phyloP scores from a whole-genome alignment of 2,329 filamentous ascomycete genomes.

The Phoma sp. region DNA sequence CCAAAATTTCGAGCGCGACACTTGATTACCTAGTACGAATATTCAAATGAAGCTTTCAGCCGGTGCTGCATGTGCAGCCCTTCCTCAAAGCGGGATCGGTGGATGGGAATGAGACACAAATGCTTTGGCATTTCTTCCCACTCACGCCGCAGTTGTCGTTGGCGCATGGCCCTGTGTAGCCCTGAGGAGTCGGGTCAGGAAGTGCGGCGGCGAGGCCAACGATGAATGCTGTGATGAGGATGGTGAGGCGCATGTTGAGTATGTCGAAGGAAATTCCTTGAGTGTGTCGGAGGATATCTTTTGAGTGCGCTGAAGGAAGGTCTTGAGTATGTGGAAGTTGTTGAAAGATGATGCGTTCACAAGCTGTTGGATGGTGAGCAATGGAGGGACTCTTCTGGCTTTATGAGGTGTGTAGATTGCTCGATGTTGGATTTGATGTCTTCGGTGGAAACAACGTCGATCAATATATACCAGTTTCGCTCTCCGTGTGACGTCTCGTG shows the following conservation, averaged over 20 bases:
- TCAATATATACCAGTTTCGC: constrained; percentile 9
- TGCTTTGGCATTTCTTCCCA: not conserved
- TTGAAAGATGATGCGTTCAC: not conserved
- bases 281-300: too few relatives aligned
- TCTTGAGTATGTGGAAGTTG: too few relatives aligned
- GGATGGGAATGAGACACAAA: constrained; percentile 13
- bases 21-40: too few relatives aligned
- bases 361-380: too few relatives aligned
- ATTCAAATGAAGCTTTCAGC: not conserved
- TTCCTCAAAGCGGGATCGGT: constrained; percentile 18
- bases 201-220: constrained; percentile 16
- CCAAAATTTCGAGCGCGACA: too few relatives aligned
- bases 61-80: constrained; percentile 17
- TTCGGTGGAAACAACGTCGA: not conserved
- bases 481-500: constrained; percentile 11
- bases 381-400: not conserved
- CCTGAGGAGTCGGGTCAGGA: constrained; percentile 26
- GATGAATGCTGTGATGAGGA: constrained; percentile 6
- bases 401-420: not conserved
- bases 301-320: too few relatives aligned
- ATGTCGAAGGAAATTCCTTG: too few relatives aligned
- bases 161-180: constrained; percentile 22
- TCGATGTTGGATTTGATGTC: not conserved
- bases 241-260: constrained; percentile 9
- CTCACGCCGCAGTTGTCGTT: constrained; percentile 11